Conservation (phyloP, 805 yeast genomes). For the Dipodascopsis tothii region DNA sequence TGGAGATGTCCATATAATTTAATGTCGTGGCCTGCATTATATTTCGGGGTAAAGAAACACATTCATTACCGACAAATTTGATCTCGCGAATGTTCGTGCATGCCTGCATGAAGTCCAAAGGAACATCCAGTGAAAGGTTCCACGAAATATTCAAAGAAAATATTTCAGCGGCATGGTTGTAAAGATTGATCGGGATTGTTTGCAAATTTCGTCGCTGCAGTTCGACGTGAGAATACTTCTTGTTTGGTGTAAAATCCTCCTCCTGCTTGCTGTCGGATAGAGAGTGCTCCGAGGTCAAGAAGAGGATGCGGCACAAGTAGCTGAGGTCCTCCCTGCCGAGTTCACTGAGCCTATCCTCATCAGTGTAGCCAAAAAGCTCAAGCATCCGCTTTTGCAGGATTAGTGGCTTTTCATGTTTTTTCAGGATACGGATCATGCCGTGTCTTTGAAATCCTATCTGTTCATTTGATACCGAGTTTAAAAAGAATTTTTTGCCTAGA, state of each 20-base stretch:
- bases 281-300: conserved; percentile 39
- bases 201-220: conserved; percentile 66
- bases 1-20: conserved; percentile 62
- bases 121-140: conserved; percentile 77
- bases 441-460: conserved; percentile 53
- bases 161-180: conserved; percentile 72
- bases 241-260: conserved; percentile 1
- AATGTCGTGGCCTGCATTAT: conserved; percentile 63
- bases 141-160: conserved; percentile 74
- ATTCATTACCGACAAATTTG: conserved; percentile 46
- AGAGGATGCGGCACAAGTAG: conserved; percentile 70
- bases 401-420: conserved; percentile 67
- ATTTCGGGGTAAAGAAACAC: conserved; percentile 65
- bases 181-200: conserved; percentile 76
- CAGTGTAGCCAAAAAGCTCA: conserved; percentile 68
- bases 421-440: conserved; percentile 44
- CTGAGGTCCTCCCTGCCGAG: conserved; percentile 80
- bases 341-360: conserved; percentile 65
- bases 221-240: conserved; percentile 65
- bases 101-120: conserved; percentile 75
- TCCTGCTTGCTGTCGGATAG: conserved; percentile 1
- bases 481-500: conserved; percentile 69
- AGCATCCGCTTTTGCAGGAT: conserved; percentile 67
- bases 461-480: conserved; percentile 62
- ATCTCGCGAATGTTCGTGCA: conserved; percentile 47